Conservation (phyloP, 148 eudicot species). For the Oxyria digyna region DNA sequence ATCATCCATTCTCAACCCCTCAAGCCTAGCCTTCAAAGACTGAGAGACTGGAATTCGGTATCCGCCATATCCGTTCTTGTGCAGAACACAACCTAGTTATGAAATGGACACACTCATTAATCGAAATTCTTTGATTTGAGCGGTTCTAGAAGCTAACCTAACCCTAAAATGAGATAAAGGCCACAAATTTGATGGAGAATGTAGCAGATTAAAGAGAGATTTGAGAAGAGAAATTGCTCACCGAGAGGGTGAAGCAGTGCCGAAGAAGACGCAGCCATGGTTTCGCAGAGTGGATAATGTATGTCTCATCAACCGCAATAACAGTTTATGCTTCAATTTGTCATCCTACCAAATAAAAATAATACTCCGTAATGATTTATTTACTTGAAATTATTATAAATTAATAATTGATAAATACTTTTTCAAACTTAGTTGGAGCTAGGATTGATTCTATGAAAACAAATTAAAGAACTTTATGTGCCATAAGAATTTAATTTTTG, state of each 20-base stretch:
- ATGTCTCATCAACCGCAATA: conserved; percentile 2
- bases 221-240: not conserved
- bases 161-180: not conserved
- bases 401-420: no score
- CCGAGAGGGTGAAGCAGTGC: conserved; percentile 9
- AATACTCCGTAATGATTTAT: no score
- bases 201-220: not conserved
- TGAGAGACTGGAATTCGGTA: conserved; percentile 14
- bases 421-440: no score
- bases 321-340: no score
- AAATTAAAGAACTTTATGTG: no score
- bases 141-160: not conserved
- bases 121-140: not conserved
- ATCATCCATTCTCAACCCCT: conserved; percentile 9
- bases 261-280: conserved; percentile 1
- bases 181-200: not conserved
- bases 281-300: not conserved
- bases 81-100: conserved; percentile 27
- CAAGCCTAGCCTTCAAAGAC: conserved; percentile 23
- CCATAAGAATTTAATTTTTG: no score
- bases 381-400: no score
- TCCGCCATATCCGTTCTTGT: conserved; percentile 14
- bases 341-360: no score
- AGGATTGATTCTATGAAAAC: no score
- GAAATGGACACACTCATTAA: not conserved